These are phyloP conservation scores for Annulohypoxylon stygium DNA, from an alignment of 495 filamentous ascomycete genomes.

Conservation along the genomic window DNA sequence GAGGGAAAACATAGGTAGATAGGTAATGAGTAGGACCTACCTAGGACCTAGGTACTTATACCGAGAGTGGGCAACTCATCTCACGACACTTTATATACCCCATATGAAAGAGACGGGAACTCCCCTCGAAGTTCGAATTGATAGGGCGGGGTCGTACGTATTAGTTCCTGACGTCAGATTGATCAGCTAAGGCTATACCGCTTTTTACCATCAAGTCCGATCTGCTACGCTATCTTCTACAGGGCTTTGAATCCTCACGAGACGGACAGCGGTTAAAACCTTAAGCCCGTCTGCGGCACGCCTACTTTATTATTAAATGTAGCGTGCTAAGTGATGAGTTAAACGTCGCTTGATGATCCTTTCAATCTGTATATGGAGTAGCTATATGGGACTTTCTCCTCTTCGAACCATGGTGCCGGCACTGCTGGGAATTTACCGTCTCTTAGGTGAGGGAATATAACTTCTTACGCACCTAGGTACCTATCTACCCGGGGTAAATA, in stretches of 20 bases:
- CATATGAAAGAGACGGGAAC: not conserved
- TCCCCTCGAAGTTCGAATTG: not conserved
- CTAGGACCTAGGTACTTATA: not conserved
- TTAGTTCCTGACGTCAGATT: constrained; percentile 28
- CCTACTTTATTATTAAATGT: not conserved
- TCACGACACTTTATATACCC: constrained; percentile 1
- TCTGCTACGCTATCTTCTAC: constrained; percentile 21
- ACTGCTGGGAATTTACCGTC: not conserved
- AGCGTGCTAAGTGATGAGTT: not conserved
- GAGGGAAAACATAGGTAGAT: not conserved
- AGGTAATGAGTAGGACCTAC: too few species aligned
- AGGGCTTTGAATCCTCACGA: constrained; percentile 33
- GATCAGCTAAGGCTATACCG: constrained; percentile 26
- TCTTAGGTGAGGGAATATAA: constrained; percentile 3
- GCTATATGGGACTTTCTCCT: not conserved
- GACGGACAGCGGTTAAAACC: not conserved
- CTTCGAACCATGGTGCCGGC: constrained; percentile 9
- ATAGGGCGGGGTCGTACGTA: constrained; percentile 10
- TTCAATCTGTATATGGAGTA: not conserved
- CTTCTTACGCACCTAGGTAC: not conserved
- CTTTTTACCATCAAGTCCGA: constrained; percentile 27
- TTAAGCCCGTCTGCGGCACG: not conserved
- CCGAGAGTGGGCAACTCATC: not conserved
- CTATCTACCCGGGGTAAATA: not conserved
- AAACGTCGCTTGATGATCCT: constrained; percentile 17